A percentile compares a stretch with the other conserved stretches of the same genome.
Conservation (phyloP, 345 rosid genomes). For the Sisymbrium irio region DNA sequence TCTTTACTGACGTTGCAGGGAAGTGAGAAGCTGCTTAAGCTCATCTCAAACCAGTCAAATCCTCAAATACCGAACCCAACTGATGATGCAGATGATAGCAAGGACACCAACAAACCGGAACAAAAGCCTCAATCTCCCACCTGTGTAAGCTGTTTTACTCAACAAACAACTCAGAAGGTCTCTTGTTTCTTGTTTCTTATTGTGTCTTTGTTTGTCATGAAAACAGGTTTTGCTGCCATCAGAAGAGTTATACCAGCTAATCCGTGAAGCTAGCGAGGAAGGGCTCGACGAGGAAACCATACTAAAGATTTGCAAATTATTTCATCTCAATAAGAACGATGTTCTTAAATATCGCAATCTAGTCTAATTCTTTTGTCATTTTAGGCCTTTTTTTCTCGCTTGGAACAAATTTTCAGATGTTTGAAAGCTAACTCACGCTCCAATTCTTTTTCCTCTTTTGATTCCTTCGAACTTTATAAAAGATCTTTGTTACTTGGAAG, state of each 20-base stretch:
- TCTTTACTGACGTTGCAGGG: constrained; percentile 45
- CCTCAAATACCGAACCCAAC: constrained; percentile 21
- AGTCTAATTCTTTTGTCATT: constrained; percentile 18
- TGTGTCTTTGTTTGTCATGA: neutral
- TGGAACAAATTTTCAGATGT: neutral
- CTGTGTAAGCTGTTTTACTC: constrained; percentile 43
- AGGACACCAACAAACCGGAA: neutral
- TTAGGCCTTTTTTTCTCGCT: neutral
- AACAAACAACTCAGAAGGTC: constrained; percentile 4
- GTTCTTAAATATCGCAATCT: constrained; percentile 56
- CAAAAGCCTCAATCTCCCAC: constrained; percentile 26
- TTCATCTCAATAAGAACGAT: constrained; percentile 49
- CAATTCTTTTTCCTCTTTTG: constrained; percentile 14
- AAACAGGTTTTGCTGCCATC: constrained; percentile 72
- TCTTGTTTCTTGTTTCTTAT: neutral
- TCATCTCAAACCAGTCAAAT: constrained; percentile 53
- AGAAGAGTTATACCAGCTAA: constrained; percentile 50
- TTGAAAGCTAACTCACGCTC: constrained; percentile 6
- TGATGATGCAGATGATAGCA: constrained; percentile 24
- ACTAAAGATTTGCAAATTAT: constrained; percentile 55
- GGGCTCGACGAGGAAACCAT: constrained; percentile 48
- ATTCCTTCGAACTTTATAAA: neutral
- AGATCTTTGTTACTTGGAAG: neutral
- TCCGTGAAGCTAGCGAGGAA: constrained; percentile 38
- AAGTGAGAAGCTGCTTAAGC: constrained; percentile 85